A percentile compares a stretch with the other conserved stretches of the same genome.
phyloP scores from a whole-genome alignment of 306 rosid species.

The Styphnolobium japonicum region DNA sequence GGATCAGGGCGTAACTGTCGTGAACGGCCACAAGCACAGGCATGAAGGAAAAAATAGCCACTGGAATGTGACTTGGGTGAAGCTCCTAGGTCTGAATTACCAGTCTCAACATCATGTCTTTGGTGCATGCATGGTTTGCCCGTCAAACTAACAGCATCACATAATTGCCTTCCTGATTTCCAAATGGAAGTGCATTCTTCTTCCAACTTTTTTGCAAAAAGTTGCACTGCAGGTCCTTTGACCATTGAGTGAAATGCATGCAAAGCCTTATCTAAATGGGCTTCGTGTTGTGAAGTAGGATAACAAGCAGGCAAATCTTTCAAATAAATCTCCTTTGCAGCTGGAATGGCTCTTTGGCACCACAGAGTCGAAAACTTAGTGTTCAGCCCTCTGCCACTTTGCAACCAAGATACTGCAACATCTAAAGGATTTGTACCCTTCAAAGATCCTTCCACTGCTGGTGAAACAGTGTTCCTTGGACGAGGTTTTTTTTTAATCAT shows the following conservation, averaged over 20 bases:
- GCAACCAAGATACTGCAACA: constrained; percentile 78
- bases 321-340: constrained; percentile 80
- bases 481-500: constrained; percentile 65
- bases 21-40: constrained; percentile 94
- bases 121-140: constrained; percentile 92
- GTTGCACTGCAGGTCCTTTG: constrained; percentile 72
- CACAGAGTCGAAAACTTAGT: constrained; percentile 72
- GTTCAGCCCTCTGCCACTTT: constrained; percentile 70
- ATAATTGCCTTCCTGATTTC: constrained; percentile 87
- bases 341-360: constrained; percentile 80
- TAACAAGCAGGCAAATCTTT: constrained; percentile 82
- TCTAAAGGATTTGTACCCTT: constrained; percentile 64
- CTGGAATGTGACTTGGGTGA: constrained; percentile 64
- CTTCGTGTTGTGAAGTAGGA: constrained; percentile 73
- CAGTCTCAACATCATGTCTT: constrained; percentile 58
- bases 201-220: constrained; percentile 66
- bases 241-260: constrained; percentile 74
- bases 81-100: constrained; percentile 32
- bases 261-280: constrained; percentile 70
- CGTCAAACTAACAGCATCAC: constrained; percentile 90
- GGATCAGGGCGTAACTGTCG: constrained; percentile 70
- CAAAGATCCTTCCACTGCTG: constrained; percentile 47
- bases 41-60: constrained; percentile 80
- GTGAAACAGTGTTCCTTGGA: constrained; percentile 42
- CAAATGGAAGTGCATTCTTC: constrained; percentile 83